Evolutionary conservation across 768 basidiomycete genomes (phyloP).

Genomic region (Dioszegia aurantiaca): DNA sequence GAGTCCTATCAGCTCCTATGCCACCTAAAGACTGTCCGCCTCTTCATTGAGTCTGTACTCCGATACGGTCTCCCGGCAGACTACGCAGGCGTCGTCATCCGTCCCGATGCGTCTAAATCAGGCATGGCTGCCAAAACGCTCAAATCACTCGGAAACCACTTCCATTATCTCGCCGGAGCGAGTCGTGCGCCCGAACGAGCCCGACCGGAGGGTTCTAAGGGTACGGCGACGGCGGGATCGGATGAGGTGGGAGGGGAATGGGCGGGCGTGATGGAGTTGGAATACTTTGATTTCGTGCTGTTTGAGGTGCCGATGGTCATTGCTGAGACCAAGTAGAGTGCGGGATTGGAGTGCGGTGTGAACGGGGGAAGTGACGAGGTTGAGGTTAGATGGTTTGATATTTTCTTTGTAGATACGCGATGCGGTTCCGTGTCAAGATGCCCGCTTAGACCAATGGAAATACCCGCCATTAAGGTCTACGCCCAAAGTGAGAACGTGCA

Average conservation of each 20-base stretch:
- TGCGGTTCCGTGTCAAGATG: no score
- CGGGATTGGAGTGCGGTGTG: no score
- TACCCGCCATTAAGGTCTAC: no score
- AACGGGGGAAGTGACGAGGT: background rate
- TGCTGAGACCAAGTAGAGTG: constrained; percentile 12
- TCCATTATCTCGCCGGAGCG: constrained; percentile 73
- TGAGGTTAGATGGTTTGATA: constrained; percentile 1
- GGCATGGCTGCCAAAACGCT: constrained; percentile 79
- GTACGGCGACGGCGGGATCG: constrained; percentile 57
- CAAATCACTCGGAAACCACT: constrained; percentile 68
- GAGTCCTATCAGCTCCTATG: constrained; percentile 92
- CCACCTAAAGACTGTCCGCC: constrained; percentile 83
- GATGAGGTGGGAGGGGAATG: constrained; percentile 74
- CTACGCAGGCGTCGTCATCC: constrained; percentile 71
- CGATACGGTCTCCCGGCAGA: constrained; percentile 92
- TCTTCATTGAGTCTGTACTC: constrained; percentile 92
- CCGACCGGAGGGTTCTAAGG: constrained; percentile 14
- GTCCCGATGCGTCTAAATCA: constrained; percentile 64
- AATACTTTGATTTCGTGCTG: constrained; percentile 90
- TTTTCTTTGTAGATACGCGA: background rate
- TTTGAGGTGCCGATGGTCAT: constrained; percentile 87
- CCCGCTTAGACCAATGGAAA: no score
- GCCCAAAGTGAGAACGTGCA: no score
- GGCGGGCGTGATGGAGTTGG: constrained; percentile 87
- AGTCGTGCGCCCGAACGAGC: constrained; percentile 54